These are phyloP conservation scores for Candida sp. DNA, from an alignment of 1,139 yeast genomes.

Conservation along the genomic window DNA sequence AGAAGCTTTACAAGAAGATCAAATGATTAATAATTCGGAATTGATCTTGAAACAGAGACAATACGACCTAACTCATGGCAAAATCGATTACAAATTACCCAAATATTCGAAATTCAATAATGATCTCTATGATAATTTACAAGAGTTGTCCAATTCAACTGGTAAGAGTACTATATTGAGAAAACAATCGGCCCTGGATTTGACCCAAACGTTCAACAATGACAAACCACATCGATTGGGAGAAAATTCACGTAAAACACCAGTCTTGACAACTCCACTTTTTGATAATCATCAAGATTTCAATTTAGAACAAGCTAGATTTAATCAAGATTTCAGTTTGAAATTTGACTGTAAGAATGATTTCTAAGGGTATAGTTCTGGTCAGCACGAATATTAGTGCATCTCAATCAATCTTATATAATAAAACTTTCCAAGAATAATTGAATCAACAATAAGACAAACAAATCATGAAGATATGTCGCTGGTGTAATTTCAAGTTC, in stretches of 20 bases:
- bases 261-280: neutral
- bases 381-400: neutral
- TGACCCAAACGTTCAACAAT: neutral
- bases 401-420: no score
- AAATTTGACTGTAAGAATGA: conserved; percentile 2
- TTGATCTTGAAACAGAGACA: conserved; percentile 11
- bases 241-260: neutral
- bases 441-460: no score
- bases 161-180: neutral
- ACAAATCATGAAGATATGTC: no score
- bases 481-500: no score
- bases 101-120: conserved; percentile 2
- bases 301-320: neutral
- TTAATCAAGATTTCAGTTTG: neutral
- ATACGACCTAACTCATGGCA: conserved; percentile 8
- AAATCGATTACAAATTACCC: neutral
- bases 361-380: neutral
- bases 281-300: neutral
- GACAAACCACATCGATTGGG: neutral
- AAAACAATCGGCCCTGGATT: neutral
- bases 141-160: neutral
- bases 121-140: neutral
- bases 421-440: no score
- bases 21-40: conserved; percentile 9
- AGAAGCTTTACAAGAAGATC: conserved; percentile 4